Evolutionary conservation across 495 filamentous ascomycete species (phyloP).

Genomic region (Talaromyces thailandensis): DNA sequence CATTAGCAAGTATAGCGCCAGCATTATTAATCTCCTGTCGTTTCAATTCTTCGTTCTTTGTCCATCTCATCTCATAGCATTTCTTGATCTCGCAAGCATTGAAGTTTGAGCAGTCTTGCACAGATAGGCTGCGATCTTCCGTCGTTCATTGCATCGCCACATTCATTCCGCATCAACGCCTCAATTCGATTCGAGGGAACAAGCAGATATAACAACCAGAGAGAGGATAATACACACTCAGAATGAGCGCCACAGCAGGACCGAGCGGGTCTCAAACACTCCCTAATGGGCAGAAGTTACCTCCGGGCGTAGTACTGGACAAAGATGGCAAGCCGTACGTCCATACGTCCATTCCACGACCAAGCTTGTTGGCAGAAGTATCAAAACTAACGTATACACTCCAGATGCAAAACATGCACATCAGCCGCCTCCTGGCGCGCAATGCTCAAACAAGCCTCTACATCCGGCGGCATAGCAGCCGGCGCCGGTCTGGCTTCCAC

Average conservation of each 20-base stretch:
- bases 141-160: neutral
- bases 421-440: constrained; percentile 60
- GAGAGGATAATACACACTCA: neutral
- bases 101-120: neutral
- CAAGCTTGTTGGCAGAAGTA: neutral
- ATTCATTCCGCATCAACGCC: neutral
- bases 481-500: constrained; percentile 5
- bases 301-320: constrained; percentile 78
- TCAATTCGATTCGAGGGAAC: neutral
- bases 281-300: constrained; percentile 21
- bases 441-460: constrained; percentile 48
- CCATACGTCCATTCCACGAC: constrained; percentile 1
- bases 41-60: neutral
- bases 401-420: constrained; percentile 83
- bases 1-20: neutral
- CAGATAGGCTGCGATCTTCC: neutral
- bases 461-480: constrained; percentile 8
- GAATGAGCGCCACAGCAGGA: neutral
- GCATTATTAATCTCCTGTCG: neutral
- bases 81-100: neutral
- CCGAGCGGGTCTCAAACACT: neutral
- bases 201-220: neutral
- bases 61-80: neutral
- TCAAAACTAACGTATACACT: constrained; percentile 10
- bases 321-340: constrained; percentile 95